Percentiles rank a stretch among this genome's conserved stretches.
phyloP scores from a whole-genome alignment of 2,329 filamentous ascomycete species.

The Fonsecaea pedrosoi region DNA sequence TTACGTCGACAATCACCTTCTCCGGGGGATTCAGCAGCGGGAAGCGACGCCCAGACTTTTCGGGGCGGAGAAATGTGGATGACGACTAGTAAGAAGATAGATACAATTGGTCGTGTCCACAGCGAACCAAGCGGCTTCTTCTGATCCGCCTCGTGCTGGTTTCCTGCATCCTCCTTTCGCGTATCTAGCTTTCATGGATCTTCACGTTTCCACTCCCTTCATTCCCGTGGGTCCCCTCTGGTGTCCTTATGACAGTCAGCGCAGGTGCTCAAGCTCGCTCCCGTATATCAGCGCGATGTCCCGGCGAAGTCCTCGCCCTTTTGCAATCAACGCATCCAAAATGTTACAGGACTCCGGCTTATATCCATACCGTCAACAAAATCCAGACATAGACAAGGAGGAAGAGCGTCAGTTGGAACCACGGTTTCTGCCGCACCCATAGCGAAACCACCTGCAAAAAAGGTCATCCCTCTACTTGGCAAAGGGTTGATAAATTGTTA shows the following conservation, averaged over 20 bases:
- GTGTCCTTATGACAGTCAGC: conserved; percentile 13
- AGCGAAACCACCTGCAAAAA: not conserved
- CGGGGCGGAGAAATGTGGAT: conserved; percentile 2
- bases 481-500: not conserved
- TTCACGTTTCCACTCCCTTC: conserved; percentile 2
- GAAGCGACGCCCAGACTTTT: conserved; percentile 11
- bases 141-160: conserved; percentile 30
- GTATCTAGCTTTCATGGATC: conserved; percentile 3
- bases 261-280: not conserved
- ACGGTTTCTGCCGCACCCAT: conserved; percentile 21
- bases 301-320: not conserved
- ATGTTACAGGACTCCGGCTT: conserved; percentile 11
- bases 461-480: not conserved
- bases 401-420: not conserved
- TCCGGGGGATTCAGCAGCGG: not conserved
- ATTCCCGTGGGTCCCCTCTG: not conserved
- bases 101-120: not conserved
- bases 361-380: not conserved
- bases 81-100: not conserved
- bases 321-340: conserved; percentile 7
- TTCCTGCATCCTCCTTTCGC: conserved; percentile 22
- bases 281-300: conserved; percentile 9
- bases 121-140: conserved; percentile 31
- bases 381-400: not conserved
- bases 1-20: not conserved